Evolutionary conservation across 2,329 filamentous ascomycete genomes (phyloP).

Genomic region (Xylariaceae sp.): DNA sequence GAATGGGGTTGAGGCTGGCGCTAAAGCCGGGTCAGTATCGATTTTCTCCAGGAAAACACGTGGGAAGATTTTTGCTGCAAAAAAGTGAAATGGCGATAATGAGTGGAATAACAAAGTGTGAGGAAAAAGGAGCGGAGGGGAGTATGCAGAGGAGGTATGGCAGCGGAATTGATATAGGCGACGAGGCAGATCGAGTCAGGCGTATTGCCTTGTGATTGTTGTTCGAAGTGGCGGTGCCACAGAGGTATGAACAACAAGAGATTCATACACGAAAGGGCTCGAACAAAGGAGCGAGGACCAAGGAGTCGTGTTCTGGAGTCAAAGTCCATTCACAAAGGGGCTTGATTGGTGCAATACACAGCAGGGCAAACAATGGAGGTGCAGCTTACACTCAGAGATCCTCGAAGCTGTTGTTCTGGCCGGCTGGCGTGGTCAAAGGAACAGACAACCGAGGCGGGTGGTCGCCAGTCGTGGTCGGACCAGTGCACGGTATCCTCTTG

Average conservation of each 20-base stretch:
- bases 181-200: neutral
- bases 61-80: neutral
- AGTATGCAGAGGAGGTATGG: neutral
- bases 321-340: too few species aligned
- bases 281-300: slow-evolving; percentile 1
- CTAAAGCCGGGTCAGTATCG: slow-evolving; percentile 3
- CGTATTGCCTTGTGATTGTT: slow-evolving; percentile 12
- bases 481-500: slow-evolving; percentile 4
- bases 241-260: too few species aligned
- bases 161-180: neutral
- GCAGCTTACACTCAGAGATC: too few species aligned
- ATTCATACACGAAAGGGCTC: too few species aligned
- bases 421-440: too few species aligned
- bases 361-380: neutral
- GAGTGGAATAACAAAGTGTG: neutral
- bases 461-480: slow-evolving; percentile 8
- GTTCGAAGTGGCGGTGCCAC: slow-evolving; percentile 9
- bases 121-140: neutral
- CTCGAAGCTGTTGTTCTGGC: too few species aligned
- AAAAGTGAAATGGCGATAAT: neutral
- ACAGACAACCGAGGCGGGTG: neutral
- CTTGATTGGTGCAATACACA: neutral
- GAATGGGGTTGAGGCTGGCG: slow-evolving; percentile 8
- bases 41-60: neutral
- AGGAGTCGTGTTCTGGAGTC: neutral